Conservation (phyloP, 2,329 filamentous ascomycete genomes). For the Dactylella cylindrospora region DNA sequence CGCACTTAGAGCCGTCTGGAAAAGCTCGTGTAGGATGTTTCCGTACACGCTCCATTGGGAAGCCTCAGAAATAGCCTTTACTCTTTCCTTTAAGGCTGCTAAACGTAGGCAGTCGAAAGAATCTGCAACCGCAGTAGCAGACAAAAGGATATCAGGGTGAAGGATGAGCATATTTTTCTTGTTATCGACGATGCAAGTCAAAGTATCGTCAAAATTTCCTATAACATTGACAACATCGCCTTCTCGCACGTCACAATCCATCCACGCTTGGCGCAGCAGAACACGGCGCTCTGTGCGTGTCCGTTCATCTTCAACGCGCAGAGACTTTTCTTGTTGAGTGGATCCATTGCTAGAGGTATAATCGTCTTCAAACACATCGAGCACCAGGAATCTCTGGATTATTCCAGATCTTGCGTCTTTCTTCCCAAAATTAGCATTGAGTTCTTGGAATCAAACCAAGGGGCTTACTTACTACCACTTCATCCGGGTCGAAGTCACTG, state of each 20-base stretch:
- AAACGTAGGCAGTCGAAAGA: conserved; percentile 89
- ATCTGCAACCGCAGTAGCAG: conserved; percentile 92
- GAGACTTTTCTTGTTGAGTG: conserved; percentile 61
- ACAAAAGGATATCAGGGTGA: conserved; percentile 93
- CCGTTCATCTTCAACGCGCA: conserved; percentile 78
- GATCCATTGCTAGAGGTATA: conserved; percentile 30
- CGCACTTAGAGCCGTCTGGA: conserved; percentile 81
- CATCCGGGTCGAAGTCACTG: conserved; percentile 44
- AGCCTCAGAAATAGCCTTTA: conserved; percentile 83
- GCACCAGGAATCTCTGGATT: conserved; percentile 48
- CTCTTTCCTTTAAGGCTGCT: conserved; percentile 88
- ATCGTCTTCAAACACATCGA: conserved; percentile 45
- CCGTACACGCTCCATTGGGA: conserved; percentile 85
- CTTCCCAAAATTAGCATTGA: conserved; percentile 47
- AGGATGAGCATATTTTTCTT: conserved; percentile 80
- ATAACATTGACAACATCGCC: conserved; percentile 84
- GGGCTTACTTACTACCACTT: conserved; percentile 40
- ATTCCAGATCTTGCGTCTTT: conserved; percentile 48
- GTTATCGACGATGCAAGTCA: conserved; percentile 81
- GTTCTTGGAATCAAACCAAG: conserved; percentile 19
- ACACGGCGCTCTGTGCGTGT: conserved; percentile 68
- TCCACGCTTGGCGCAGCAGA: conserved; percentile 81
- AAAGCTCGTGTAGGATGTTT: conserved; percentile 90
- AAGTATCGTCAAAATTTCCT: conserved; percentile 68
- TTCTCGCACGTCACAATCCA: conserved; percentile 71